Evolutionary conservation across 106 monocot species (phyloP), one percentile per base, ranked within the genome.

Genomic region (Acorus calamus): DNA sequence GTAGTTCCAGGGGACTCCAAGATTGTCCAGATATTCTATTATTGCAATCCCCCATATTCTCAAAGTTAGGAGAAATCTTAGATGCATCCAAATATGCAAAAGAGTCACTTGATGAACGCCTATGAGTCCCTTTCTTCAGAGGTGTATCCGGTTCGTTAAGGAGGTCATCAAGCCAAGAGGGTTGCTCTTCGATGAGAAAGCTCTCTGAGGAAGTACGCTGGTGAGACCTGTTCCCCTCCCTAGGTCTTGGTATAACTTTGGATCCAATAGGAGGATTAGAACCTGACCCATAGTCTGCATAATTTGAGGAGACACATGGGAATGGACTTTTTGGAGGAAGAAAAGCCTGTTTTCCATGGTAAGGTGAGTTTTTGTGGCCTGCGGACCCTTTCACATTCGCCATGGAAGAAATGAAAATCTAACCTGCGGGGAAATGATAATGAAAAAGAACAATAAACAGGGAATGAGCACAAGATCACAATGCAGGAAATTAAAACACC

Each of bases 111-210:
- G 91, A 83, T 8, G 92, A 98, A 47, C 98, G 79, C 4, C 98
- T 69, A 77, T 98, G 98, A 43, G 63, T 57, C 55, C 79, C 88
- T 70, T 68, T 84, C 60, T 67, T 79, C 46, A 81, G 72, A 8
- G 98, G 98, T 12, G 74, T 81, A 47, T 98, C 98, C 0, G 98
- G 98, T 59, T 93, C 93, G 64, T 83, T 71, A 12, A 93, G 93
- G 52, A 93, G 76, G 43, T 93, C 93, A 55, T 93, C 93, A n/a
- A 93, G 85, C 93, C 93, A 93, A 43, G 85, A 88, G 4, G 93
- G 93, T 62, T 93, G 93, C 66, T 93, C 93, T 61, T 93, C 93
- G 48, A 93, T 73, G 11, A 88, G 72, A 68, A 85, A 78, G 70
- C 93, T 83, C 74, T 85, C 93, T 3, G 93, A 93, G 11, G 88